Evolutionary conservation across 352 stramenopile genomes (phyloP).

Genomic region (Phytopythium boreale): DNA sequence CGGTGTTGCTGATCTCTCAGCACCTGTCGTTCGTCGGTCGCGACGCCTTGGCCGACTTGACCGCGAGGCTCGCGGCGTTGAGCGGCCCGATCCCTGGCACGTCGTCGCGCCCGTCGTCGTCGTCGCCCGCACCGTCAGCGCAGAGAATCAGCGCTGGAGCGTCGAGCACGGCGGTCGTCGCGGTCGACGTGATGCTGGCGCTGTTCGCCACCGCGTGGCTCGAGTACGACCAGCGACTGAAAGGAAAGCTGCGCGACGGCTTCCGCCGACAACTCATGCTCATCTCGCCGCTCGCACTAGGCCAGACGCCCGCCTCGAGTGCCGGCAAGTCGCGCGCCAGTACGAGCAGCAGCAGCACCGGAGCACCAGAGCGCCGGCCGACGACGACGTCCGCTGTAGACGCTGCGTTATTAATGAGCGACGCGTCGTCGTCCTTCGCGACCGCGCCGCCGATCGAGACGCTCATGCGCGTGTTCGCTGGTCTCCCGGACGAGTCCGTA

Average conservation of each 20-base stretch:
- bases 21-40: constrained; percentile 38
- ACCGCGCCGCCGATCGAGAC: constrained; percentile 25
- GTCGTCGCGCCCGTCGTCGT: constrained; percentile 8
- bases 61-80: constrained; percentile 10
- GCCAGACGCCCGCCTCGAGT: background rate
- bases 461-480: constrained; percentile 18
- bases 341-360: background rate
- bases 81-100: constrained; percentile 7
- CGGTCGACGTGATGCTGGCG: constrained; percentile 48
- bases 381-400: background rate
- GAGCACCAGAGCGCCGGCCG: background rate
- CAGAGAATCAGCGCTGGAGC: background rate
- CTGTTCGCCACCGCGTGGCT: constrained; percentile 46
- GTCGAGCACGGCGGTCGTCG: background rate
- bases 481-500: constrained; percentile 28
- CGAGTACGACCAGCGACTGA: constrained; percentile 37
- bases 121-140: constrained; percentile 10
- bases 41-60: constrained; percentile 9
- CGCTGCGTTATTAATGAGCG: background rate
- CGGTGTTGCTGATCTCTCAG: constrained; percentile 26
- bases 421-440: background rate
- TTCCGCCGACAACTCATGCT: constrained; percentile 40
- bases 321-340: background rate
- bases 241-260: constrained; percentile 38
- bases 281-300: constrained; percentile 19